phyloP scores from a whole-genome alignment of 352 stramenopile species.

The Globisporangium cederbergense region DNA sequence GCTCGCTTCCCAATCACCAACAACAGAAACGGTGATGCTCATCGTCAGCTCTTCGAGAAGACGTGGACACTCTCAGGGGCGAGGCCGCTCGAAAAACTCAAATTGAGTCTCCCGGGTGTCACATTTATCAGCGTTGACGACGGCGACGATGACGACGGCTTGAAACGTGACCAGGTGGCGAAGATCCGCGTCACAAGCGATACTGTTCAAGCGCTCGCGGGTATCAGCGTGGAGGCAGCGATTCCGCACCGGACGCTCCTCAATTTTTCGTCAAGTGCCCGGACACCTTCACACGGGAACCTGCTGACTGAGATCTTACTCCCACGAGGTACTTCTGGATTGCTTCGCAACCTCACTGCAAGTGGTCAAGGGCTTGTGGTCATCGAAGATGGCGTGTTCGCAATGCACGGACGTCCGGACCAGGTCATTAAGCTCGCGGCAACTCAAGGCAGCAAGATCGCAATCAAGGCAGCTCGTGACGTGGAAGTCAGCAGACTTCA shows the following conservation, averaged over 20 bases:
- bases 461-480: not conserved
- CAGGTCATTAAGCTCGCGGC: not conserved
- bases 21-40: not conserved
- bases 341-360: not conserved
- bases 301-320: constrained; percentile 4
- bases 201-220: not conserved
- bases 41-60: not conserved
- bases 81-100: constrained; percentile 3
- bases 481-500: not conserved
- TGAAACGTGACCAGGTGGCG: not conserved
- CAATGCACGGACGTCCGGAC: too few species aligned
- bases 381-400: not conserved
- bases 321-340: not conserved
- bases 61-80: constrained; percentile 1
- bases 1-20: not conserved
- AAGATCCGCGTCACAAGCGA: constrained; percentile 3
- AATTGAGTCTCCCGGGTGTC: not conserved
- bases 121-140: not conserved
- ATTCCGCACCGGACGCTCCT: constrained; percentile 1
- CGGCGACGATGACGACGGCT: too few species aligned
- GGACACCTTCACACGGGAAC: not conserved
- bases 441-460: not conserved
- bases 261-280: not conserved
- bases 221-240: not conserved
- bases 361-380: not conserved